Evolutionary conservation across 2,329 filamentous ascomycete species (phyloP), one percentile per base, ranked within the genome.

Genomic region (Aureobasidium mangrovei): DNA sequence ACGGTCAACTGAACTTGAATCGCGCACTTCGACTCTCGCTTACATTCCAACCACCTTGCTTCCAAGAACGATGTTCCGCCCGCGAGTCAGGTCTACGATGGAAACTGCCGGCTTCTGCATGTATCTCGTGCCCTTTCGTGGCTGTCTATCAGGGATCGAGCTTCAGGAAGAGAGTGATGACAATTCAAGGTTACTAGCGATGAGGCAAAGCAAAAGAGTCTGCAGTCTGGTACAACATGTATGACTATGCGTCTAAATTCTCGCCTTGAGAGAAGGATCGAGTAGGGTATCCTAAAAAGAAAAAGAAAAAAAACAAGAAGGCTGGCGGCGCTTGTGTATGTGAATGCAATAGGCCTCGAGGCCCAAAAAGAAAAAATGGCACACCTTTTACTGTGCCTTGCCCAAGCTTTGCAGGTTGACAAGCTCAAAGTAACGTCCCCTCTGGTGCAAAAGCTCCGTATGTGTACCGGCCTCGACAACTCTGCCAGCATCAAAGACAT

Each of bases 401-500:
- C 65, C 66, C 54, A 69, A 56, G 60, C 64, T 67, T 57, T 69
- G 67, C 63, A 69, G 47, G 52, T 66, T 67, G n/a, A 69, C 67
- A 52, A 71, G 49, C 54, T 69, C 66, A 49, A 60, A 69, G 57
- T 75, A 76, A 39, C 73, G 64, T 0, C 72, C 72, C 46, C 62
- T 64, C 56, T 60, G 65, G 4, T 60, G 63, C 51, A 75, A 64
- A 35, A 75, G 56, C 47, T 76, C 72, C 0, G 64, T 78, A 87
- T 97, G 91, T 7, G 83, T 89, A 4, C 91, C 91, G 61, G 81
- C 79, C 74, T 97, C 91, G 1, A 94, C 86, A 41, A 97, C 81
- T 57, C 82, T 79, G 6, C 91, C 93, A 63, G 88, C 84, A 68
- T 96, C 91, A 67, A 97, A 93, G n/a, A 97, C 91, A 60, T 94